Base-by-base conservation (phyloP, 176 grass and related monocot genomes). In the Dendrocalamus sinicus region DNA sequence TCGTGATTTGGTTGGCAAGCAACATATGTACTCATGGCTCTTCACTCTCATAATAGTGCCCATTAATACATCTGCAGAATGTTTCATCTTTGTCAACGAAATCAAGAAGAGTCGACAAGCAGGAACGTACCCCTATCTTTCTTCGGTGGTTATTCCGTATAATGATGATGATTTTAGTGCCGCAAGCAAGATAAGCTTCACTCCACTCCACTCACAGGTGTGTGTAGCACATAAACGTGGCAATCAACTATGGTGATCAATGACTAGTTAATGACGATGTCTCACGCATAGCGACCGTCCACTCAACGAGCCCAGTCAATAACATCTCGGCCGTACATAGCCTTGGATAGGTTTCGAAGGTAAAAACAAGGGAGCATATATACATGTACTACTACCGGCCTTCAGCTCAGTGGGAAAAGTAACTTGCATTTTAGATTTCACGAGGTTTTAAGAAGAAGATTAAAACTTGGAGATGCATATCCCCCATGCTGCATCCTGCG, bases 211-310 rank as follows among this genome's bases (percentile, higher is more conserved):
- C 12, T 50, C 43, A 24, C 52, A 3, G 22, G 20, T 62, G 9
- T 64, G 65, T 75, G 67, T 12, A 41, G 37, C 7, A 19, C 22
- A 72, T 74, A 23, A 50, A 74, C 37, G 19, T 40, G 85, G 32
- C 68, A 45, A 55, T 55, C 86, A 19, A 76, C 45, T 54, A 45
- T 46, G 13, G 35, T 15, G 45, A 83, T 86, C 22, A 78, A 57
- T 83, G 73, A 9, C n/a, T 40, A 6, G 46, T 82, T 82, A 86
- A 90, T 77, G 72, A 7, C 44, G 82, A 15, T 86, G 83, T 86
- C 83, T 86, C 71, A 8, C 30, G 23, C 24, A 5, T 6, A 71
- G 77, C 66, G 65, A 77, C 72, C 78, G 65, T 17, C 62, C 43
- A 43, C 76, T 85, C 81, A 80, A 85, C 75, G 70, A 37, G 52